Percentiles rank a stretch among this genome's conserved stretches.
These are phyloP conservation scores for Rhodomyrtus psidioides DNA, from an alignment of 441 rosid genomes.

Conservation along the genomic window DNA sequence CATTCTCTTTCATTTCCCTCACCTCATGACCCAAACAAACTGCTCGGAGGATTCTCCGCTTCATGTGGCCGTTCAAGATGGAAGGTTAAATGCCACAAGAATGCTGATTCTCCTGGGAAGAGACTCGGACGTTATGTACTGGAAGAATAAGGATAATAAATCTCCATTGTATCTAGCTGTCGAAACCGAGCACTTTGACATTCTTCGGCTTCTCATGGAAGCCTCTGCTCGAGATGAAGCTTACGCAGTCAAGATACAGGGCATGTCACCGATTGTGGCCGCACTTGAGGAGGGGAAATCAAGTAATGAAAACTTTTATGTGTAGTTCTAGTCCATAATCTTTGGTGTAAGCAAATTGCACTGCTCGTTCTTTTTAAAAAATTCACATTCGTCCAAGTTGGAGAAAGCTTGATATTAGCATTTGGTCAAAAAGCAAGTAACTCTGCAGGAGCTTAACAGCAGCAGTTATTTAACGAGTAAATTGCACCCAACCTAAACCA, in stretches of 20 bases:
- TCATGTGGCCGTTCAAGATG: rapidly evolving
- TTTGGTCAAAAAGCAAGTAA: no score
- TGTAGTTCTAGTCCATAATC: rapidly evolving
- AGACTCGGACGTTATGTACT: no score
- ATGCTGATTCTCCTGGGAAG: rapidly evolving
- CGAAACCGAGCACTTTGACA: no score
- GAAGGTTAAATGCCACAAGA: rapidly evolving
- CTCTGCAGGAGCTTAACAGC: not conserved
- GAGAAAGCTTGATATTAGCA: no score
- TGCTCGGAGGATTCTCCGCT: not conserved
- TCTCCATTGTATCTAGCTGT: not conserved
- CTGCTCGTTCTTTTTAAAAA: not conserved
- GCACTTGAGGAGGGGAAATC: rapidly evolving
- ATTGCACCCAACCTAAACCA: not conserved
- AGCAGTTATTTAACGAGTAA: rapidly evolving
- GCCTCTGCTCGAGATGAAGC: no score
- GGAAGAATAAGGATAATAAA: not conserved
- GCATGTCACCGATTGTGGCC: no score
- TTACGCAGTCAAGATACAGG: no score
- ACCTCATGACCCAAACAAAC: not conserved
- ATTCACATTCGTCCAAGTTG: not conserved
- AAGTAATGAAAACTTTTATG: not conserved
- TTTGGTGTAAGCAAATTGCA: not conserved
- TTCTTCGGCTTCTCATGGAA: no score
- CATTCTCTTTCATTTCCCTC: not conserved